A percentile compares a stretch with the other conserved stretches of the same genome.
phyloP scores from a whole-genome alignment of 768 basidiomycete species.

The Cystofilobasidium macerans region DNA sequence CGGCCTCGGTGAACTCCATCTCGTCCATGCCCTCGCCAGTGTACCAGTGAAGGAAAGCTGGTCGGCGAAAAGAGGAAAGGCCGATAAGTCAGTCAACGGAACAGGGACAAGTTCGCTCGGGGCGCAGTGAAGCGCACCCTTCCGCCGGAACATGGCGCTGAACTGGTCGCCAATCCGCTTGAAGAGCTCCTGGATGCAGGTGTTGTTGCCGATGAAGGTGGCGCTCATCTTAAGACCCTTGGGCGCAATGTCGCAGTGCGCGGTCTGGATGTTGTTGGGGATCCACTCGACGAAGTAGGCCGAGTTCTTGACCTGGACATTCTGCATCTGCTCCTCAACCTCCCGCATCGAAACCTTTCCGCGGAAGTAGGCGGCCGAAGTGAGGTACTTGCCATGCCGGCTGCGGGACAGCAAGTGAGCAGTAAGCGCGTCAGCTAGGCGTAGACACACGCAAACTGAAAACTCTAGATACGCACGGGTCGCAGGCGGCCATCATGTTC shows the following conservation, averaged over 20 bases:
- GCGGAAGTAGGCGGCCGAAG: slow-evolving; percentile 93
- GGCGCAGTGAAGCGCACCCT: neutral
- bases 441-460: neutral
- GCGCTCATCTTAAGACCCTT: slow-evolving; percentile 93
- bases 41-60: slow-evolving; percentile 84
- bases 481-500: slow-evolving; percentile 89
- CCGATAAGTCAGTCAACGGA: slow-evolving; percentile 22
- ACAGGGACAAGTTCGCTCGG: too few species aligned
- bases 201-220: slow-evolving; percentile 95
- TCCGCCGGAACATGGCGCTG: slow-evolving; percentile 47
- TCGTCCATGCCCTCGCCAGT: slow-evolving; percentile 96
- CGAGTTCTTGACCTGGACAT: slow-evolving; percentile 85
- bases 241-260: slow-evolving; percentile 74
- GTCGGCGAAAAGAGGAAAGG: slow-evolving; percentile 42
- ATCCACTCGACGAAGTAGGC: slow-evolving; percentile 99
- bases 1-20: slow-evolving; percentile 25
- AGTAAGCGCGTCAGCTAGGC: neutral
- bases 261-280: slow-evolving; percentile 94
- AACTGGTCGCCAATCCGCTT: slow-evolving; percentile 98
- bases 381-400: slow-evolving; percentile 93
- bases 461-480: neutral
- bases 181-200: slow-evolving; percentile 95
- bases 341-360: slow-evolving; percentile 99
- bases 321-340: slow-evolving; percentile 98
- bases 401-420: slow-evolving; percentile 40